Conservation (phyloP, 2,329 filamentous ascomycete genomes). For the Thielaviopsis punctulata region DNA sequence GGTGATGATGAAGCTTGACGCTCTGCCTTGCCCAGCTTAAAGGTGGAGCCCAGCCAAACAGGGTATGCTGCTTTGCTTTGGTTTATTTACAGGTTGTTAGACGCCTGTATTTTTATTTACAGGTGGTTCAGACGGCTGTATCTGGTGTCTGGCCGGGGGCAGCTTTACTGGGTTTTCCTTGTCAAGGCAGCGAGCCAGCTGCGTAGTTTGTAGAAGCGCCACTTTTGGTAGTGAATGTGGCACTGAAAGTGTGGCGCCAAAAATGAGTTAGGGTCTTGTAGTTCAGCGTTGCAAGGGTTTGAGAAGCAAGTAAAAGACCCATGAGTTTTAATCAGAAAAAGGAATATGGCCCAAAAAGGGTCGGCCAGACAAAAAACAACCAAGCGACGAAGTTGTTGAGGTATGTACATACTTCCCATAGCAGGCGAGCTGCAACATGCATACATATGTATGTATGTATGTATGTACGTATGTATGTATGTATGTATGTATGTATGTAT, state of each 20-base stretch:
- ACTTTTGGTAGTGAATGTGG: neutral
- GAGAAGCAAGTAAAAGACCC: no score
- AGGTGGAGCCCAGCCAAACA: neutral
- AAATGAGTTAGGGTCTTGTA: neutral
- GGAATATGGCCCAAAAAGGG: no score
- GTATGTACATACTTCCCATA: no score
- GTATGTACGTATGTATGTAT: no score
- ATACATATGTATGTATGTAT: no score
- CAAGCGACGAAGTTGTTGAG: neutral
- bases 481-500: no score
- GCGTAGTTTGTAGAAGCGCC: constrained; percentile 1
- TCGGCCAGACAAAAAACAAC: constrained; percentile 2
- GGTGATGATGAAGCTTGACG: constrained; percentile 12
- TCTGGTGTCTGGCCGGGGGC: neutral
- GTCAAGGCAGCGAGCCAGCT: constrained; percentile 10
- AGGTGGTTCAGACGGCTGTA: no score
- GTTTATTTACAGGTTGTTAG: no score
- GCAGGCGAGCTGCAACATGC: no score
- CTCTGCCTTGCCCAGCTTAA: constrained; percentile 11
- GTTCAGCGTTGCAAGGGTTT: neutral
- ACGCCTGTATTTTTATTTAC: no score
- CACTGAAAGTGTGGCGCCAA: neutral
- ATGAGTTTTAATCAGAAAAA: no score
- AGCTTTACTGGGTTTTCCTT: neutral
- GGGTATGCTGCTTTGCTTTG: neutral